Conservation (phyloP, 768 basidiomycete genomes). For the Trametes punicea region DNA sequence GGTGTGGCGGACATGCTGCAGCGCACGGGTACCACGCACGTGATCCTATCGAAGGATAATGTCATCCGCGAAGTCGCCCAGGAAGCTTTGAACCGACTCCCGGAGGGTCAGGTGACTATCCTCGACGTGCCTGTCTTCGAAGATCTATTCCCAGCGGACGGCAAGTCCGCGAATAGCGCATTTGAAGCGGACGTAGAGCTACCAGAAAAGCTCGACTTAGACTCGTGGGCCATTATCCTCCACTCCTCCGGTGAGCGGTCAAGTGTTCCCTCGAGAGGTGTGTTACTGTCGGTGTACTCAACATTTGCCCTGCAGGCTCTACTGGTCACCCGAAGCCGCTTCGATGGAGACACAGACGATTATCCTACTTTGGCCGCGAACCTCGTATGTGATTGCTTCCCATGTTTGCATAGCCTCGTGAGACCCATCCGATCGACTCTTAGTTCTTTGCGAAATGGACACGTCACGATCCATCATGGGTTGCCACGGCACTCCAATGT, state of each 20-base stretch:
- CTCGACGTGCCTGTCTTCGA: constrained; percentile 5
- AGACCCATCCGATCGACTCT: not conserved
- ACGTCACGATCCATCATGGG: constrained; percentile 8
- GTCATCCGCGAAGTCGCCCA: not conserved
- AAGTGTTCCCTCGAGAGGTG: not conserved
- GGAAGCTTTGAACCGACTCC: not conserved
- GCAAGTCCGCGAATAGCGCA: not conserved
- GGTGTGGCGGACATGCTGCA: constrained; percentile 31
- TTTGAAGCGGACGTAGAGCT: not conserved
- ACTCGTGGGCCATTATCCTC: constrained; percentile 1
- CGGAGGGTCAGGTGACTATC: not conserved
- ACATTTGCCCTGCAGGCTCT: constrained; percentile 9
- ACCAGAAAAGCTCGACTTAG: not conserved
- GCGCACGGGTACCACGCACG: constrained; percentile 4
- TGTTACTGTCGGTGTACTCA: not conserved
- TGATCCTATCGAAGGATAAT: constrained; percentile 9
- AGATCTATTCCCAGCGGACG: constrained; percentile 1
- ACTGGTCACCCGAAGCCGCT: constrained; percentile 22
- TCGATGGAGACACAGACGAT: constrained; percentile 1
- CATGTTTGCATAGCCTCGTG: not conserved
- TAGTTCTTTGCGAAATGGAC: constrained; percentile 3
- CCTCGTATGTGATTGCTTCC: not conserved
- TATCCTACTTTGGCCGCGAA: not conserved
- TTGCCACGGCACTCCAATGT: constrained; percentile 19
- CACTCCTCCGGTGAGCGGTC: constrained; percentile 15